These are phyloP conservation scores for Begonia masoniana DNA, from an alignment of 306 rosid genomes.

Conservation along the genomic window DNA sequence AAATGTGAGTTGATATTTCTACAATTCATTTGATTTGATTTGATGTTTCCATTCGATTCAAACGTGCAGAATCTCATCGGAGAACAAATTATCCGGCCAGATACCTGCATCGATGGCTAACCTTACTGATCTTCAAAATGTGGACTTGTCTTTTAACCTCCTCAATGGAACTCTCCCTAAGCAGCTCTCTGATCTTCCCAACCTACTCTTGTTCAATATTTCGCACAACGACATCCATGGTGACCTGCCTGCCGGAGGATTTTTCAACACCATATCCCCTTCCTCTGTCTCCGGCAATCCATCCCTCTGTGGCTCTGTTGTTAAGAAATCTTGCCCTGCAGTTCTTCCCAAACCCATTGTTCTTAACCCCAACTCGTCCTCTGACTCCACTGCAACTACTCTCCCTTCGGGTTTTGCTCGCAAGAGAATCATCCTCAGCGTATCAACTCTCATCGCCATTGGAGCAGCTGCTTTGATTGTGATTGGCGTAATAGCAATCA, in stretches of 20 bases:
- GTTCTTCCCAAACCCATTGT: constrained; percentile 96
- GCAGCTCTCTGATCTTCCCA: constrained; percentile 81
- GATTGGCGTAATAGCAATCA: constrained; percentile 81
- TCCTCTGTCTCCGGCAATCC: constrained; percentile 73
- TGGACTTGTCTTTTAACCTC: constrained; percentile 68
- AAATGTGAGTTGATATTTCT: too few relatives aligned
- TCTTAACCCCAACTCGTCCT: constrained; percentile 76
- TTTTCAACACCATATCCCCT: constrained; percentile 83
- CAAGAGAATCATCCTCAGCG: constrained; percentile 84
- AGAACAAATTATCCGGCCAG: constrained; percentile 49
- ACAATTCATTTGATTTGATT: background rate
- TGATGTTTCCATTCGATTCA: background rate
- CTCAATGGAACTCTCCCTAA: constrained; percentile 74
- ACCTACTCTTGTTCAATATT: constrained; percentile 60
- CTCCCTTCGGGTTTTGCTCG: constrained; percentile 46
- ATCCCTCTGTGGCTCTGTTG: constrained; percentile 78
- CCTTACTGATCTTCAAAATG: constrained; percentile 51
- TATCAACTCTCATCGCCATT: constrained; percentile 93
- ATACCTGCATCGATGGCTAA: constrained; percentile 68
- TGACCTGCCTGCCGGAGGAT: constrained; percentile 81
- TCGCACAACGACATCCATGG: constrained; percentile 93
- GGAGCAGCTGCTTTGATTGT: constrained; percentile 96
- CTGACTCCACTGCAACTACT: constrained; percentile 36
- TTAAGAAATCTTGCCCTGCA: constrained; percentile 66
- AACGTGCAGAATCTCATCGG: constrained; percentile 50